Evolutionary conservation across 1,284 basidiomycete genomes (phyloP), one percentile per base, ranked within the genome.

Genomic region (Ustilago shanxiensis): DNA sequence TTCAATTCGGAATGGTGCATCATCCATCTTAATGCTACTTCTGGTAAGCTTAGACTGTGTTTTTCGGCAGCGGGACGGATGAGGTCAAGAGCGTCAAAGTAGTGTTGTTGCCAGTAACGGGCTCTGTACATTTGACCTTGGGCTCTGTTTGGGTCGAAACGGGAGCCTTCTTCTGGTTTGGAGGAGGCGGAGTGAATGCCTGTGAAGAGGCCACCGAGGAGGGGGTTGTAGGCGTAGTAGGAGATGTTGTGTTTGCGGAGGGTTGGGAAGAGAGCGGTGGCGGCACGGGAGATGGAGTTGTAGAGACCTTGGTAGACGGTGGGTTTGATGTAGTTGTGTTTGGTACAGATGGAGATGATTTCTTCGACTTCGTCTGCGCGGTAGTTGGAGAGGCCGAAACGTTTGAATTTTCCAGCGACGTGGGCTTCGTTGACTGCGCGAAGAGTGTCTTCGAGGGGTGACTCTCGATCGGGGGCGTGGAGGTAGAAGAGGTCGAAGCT

Each of bases 231-330:
- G 91, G 87, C 61, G 60, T 82, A 71, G 35, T 80, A 72, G 33
- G 88, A 70, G 24, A 92, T 88, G 81, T 93, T 92, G 29, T 95
- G 85, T 14, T 73, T 71, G 26, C 80, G 75, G 18, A 83, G 63
- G 16, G 62, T 52, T 18, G 80, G 78, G 35, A 83, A 69, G 22
- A 83, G 66, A 26, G 72, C 72, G 2, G 57, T 14, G 18, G 73
- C 67, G 1, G 69, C 57, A 1, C 81, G 72, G 5, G 72, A 71
- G 53, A 83, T 60, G 20, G 55, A 58, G 50, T 83, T 83, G 70
- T 83, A 83, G 4, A 83, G 53, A 4, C 91, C 91, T 83, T 93
- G 91, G 82, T 93, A 93, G 0, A 88, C 90, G 0, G 89, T 89
- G 1, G 92, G 92, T 82, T 89, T 88, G 69, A 92, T 88, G 76